These are phyloP conservation scores for Penicillium fuscoglaucum DNA, from an alignment of 2,329 filamentous ascomycete species.

Conservation along the genomic window DNA sequence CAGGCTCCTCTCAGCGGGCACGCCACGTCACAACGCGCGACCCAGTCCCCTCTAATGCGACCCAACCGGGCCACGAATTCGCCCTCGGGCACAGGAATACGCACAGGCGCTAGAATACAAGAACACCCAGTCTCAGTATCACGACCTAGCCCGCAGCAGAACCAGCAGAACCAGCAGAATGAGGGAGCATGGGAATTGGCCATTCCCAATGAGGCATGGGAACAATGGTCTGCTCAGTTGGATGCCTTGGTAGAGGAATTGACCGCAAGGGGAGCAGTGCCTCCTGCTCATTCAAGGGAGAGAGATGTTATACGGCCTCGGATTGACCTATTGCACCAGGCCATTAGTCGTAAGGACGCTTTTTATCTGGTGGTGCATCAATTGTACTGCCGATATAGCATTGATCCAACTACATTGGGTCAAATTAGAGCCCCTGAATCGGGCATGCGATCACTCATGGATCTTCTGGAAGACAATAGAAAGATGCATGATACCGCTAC, in stretches of 20 bases:
- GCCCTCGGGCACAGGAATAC: background rate
- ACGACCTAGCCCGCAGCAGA: background rate
- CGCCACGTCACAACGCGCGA: background rate
- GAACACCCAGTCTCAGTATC: background rate
- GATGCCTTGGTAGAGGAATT: background rate
- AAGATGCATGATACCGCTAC: slow-evolving; percentile 2
- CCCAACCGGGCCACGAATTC: background rate
- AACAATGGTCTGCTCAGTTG: slow-evolving; percentile 9
- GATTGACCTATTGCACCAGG: slow-evolving; percentile 57
- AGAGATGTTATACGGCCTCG: slow-evolving; percentile 37
- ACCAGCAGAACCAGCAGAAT: background rate
- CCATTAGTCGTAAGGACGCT: slow-evolving; percentile 57
- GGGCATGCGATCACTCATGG: background rate
- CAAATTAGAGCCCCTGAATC: slow-evolving; percentile 26
- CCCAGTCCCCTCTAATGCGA: background rate
- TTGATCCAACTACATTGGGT: slow-evolving; percentile 27
- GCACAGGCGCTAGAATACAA: background rate
- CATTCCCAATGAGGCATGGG: slow-evolving; percentile 12
- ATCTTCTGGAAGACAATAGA: slow-evolving; percentile 9
- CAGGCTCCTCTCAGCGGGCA: background rate
- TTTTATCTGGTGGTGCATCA: slow-evolving; percentile 69
- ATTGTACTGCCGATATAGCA: slow-evolving; percentile 60
- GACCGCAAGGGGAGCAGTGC: background rate
- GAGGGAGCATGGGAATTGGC: no score
- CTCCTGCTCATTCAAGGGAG: background rate